Percentiles rank a stretch among this genome's conserved stretches.
phyloP scores from a whole-genome alignment of 2,329 filamentous ascomycete species.

The Fusarium coffeatum region DNA sequence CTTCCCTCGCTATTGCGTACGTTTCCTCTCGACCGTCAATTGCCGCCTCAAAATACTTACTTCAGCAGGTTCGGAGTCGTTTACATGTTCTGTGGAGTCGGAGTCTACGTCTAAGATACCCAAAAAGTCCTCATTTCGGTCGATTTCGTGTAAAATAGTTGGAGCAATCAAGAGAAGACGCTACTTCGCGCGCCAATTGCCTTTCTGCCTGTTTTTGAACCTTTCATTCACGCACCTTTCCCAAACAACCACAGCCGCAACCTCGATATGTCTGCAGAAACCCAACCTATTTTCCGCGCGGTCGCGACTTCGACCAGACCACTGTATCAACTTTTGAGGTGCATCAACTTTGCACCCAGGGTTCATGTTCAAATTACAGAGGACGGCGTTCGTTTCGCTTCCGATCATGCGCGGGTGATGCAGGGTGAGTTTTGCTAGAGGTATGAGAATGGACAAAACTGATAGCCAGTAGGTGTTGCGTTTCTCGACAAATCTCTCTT shows the following conservation, averaged over 20 bases:
- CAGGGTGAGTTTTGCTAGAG: constrained; percentile 70
- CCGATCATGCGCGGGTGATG: constrained; percentile 89
- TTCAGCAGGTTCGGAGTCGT: constrained; percentile 84
- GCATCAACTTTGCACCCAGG: constrained; percentile 69
- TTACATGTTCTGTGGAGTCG: constrained; percentile 98
- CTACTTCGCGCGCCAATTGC: constrained; percentile 46
- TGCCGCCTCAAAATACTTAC: constrained; percentile 33
- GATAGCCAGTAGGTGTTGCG: constrained; percentile 58
- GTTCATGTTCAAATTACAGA: constrained; percentile 79
- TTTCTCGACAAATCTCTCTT: constrained; percentile 93
- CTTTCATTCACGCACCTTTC: constrained; percentile 18
- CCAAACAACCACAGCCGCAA: constrained; percentile 10
- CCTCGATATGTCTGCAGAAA: constrained; percentile 48
- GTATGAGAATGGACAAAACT: background rate
- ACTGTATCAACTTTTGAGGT: constrained; percentile 72
- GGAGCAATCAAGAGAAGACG: constrained; percentile 50
- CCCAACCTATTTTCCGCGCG: constrained; percentile 73
- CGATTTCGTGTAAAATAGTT: constrained; percentile 54
- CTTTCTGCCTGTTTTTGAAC: constrained; percentile 42
- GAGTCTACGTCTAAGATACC: constrained; percentile 90
- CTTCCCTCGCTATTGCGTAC: constrained; percentile 90
- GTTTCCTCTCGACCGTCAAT: constrained; percentile 49
- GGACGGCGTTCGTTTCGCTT: constrained; percentile 87
- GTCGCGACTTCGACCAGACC: constrained; percentile 83
- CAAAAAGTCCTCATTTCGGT: constrained; percentile 48